Base-by-base conservation (phyloP, 108 stramenopile species). In the Cyclostephanos invisitatus region DNA sequence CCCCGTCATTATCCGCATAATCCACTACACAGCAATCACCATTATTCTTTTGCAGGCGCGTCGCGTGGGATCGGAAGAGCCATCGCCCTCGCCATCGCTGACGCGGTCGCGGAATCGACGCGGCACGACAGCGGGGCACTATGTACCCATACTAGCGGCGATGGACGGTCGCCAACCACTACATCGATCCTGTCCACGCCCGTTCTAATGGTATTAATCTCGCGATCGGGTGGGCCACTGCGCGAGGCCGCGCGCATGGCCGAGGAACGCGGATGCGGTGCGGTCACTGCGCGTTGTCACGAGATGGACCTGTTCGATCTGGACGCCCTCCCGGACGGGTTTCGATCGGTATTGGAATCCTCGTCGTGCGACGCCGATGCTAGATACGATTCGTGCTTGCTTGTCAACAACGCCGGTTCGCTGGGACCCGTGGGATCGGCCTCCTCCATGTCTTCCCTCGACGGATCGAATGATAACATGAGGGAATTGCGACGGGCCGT, bases 361-460 rank as follows among this genome's bases (percentile, higher is more conserved):
- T 42, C 67, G 25, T 22, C 46, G 22, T 29, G 22, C n/a, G n/a
- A n/a, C 14, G 56, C 71, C 2, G 32, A 32, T 32, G 24, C 62
- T 25, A 35, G 48, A 18, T 86, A 73, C 57, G 55, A 74, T 63
- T 74, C 73, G 44, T 75, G 86, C 46, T 61, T 89, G 48, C 70
- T 93, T 17, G 71, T 93, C 73, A 90, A 89, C 72, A 93, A 93
- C 40, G 89, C 88, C 24, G 92, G 88, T 22, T 83, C 77, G 18
- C 38, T 93, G 32, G 89, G 89, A 18, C 77, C 79, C 50, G 62
- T 93, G 40, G 92, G 92, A 14, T 21, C 22, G 24, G 74, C 54
- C 21, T 36, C 74, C 10, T 70, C 63, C 25, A 73, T 81, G 11
- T 24, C 12, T 12, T 47, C 9, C 22, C 46, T 29, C 15, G 68